Base-by-base conservation (phyloP, 345 rosid genomes). In the Eucalyptus guilfoylei region DNA sequence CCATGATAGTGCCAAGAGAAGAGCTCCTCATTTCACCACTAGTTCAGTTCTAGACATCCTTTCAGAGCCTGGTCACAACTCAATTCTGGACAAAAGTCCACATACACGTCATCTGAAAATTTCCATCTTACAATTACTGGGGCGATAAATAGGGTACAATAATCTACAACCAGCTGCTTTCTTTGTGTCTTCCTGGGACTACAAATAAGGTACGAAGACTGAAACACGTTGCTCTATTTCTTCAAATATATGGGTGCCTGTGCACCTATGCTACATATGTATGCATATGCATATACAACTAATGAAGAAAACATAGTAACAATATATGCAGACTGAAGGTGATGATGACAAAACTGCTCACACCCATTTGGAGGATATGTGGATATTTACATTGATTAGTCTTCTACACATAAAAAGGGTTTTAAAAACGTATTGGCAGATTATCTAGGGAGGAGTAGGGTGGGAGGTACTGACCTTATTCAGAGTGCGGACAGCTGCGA, bases 401-500 rank as follows among this genome's bases (percentile, higher is more conserved):
- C 45, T 76, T 76, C 42, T 76, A 6, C 47, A 40, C 16, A 76
- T 23, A 40, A 37, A 76, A 64, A 11, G 42, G 15, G 47, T 76
- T 76, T 76, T 6, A 76, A 76, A 37, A 76, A 76, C 4, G 30
- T 37, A 76, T 37, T 76, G 81, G 23, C 47, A 40, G 85, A 40
- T 2, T 37, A 76, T 40, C 85, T 76, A 76, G 85, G 47, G 85
- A 34, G 81, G 44, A 76, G 85, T 76, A 37, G 47, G 47, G 85
- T 23, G 16, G 47, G 30, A 40, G 15, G 47, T 50, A 21, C 80
- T 88, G 49, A 95, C 99, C 98, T 96, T 97, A 94, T 97, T 97
- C 93, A 97, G 93, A 91, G 99, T 96, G 88, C 99, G 99, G 88
- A 96, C 96, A 86, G 99, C 99, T 86, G 99, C 99, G 90, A 97